These are phyloP conservation scores for Saccharomycopsis sp. DNA, from an alignment of 805 yeast genomes.

Conservation along the genomic window DNA sequence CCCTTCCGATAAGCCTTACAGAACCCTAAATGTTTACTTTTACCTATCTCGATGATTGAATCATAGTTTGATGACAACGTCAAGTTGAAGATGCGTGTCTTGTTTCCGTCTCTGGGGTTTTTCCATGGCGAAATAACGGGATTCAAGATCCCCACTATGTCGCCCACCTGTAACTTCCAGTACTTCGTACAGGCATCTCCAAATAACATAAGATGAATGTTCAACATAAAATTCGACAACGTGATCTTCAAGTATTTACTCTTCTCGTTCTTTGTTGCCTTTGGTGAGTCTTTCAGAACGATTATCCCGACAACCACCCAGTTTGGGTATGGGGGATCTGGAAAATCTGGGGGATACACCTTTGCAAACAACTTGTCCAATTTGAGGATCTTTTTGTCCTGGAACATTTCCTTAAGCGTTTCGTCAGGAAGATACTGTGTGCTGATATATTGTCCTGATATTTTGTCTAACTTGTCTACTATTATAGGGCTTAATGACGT, in stretches of 20 bases:
- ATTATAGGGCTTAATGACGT: slow-evolving; percentile 23
- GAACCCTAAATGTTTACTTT: slow-evolving; percentile 56
- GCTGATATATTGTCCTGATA: slow-evolving; percentile 37
- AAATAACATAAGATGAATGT: slow-evolving; percentile 55
- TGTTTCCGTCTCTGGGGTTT: slow-evolving; percentile 25
- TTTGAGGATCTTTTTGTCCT: slow-evolving; percentile 48
- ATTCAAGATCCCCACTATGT: slow-evolving; percentile 65
- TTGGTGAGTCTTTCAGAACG: slow-evolving; percentile 47
- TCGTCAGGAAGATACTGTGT: slow-evolving; percentile 41
- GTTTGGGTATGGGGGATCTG: slow-evolving; percentile 64
- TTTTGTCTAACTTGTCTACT: slow-evolving; percentile 40
- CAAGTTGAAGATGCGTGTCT: slow-evolving; percentile 44
- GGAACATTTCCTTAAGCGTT: slow-evolving; percentile 34
- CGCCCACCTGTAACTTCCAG: slow-evolving; percentile 72
- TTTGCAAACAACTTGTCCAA: slow-evolving; percentile 56
- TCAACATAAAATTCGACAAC: slow-evolving; percentile 61
- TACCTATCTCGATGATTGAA: slow-evolving; percentile 67
- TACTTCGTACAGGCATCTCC: slow-evolving; percentile 62
- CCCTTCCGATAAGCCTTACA: slow-evolving; percentile 46
- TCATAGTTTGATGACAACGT: slow-evolving; percentile 44
- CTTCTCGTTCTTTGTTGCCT: slow-evolving; percentile 35
- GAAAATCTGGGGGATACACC: slow-evolving; percentile 60
- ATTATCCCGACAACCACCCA: slow-evolving; percentile 79
- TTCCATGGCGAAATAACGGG: slow-evolving; percentile 51
- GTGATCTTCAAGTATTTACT: slow-evolving; percentile 54